Base-by-base conservation (phyloP, 2,329 filamentous ascomycete genomes). In the Dissoconium aciculare region DNA sequence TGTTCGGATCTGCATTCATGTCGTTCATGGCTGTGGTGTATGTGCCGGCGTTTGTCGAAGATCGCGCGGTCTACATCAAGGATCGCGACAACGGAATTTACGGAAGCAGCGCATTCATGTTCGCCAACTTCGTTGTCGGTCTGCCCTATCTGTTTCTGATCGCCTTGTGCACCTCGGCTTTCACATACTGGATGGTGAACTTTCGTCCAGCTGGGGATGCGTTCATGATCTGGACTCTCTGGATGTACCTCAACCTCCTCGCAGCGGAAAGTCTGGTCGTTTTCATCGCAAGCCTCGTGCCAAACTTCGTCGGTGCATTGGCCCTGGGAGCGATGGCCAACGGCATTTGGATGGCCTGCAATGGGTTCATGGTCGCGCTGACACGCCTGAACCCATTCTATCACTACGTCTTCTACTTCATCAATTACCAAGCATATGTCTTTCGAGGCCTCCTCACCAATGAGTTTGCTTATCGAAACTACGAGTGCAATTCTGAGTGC, bases 361-460 rank as follows among this genome's bases (percentile, higher is more conserved):
- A 73, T 26, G 81, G 80, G 0, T 87, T 87, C 56, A 65, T 87
- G 52, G 78, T 87, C 2, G 65, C 69, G 3, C 71, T 72, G 3
- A 67, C 58, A 1, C 66, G 73, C 2, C 62, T 87, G 16, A 87
- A 87, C 50, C 68, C 67, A 2, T 89, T 89, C 40, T 87, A 77
- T 71, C 69, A 71, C 51, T 85, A 85, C 41, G 77, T 76, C 3
- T 85, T 85, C 41, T 75, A 83, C 46, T 85, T 82, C 50, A 82
- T 82, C 46, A 77, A 87, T 49, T 87, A 87, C 44, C 78, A 84
- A 55, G 59, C 62, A 21, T 87, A 82, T 41, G 80, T 87, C 2
- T 87, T 87, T 48, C 70, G 83, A 48, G 79, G 78, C 5, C 84
- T 89, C 79, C 84, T 87, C 78, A 71, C 84, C 28, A 87, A 85